Evolutionary conservation across 768 basidiomycete genomes (phyloP).

Genomic region (Mycena alexandri): DNA sequence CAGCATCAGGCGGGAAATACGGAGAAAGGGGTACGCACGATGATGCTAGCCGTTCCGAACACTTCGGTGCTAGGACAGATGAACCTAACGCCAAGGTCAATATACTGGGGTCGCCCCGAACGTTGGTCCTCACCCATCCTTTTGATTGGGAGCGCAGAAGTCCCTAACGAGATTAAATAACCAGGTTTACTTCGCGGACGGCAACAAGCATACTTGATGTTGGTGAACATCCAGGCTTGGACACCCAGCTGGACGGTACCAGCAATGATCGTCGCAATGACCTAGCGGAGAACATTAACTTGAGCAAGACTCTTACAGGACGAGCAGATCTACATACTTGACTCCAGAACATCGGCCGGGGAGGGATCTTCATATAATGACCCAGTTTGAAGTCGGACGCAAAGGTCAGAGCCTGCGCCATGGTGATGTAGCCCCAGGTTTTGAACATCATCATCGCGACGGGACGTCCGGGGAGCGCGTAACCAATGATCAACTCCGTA

Average conservation of each 20-base stretch:
- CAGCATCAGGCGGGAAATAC: slow-evolving; percentile 30
- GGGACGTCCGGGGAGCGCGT: slow-evolving; percentile 81
- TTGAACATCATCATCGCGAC: slow-evolving; percentile 91
- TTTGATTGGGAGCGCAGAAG: slow-evolving; percentile 61
- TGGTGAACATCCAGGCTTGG: slow-evolving; percentile 74
- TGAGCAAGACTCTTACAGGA: slow-evolving; percentile 23
- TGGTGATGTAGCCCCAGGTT: slow-evolving; percentile 70
- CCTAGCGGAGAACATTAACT: slow-evolving; percentile 47
- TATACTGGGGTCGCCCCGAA: slow-evolving; percentile 23
- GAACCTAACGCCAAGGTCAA: slow-evolving; percentile 49
- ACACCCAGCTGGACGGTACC: slow-evolving; percentile 77
- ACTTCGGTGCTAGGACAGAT: slow-evolving; percentile 67
- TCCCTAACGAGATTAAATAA: slow-evolving; percentile 46
- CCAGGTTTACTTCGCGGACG: slow-evolving; percentile 9
- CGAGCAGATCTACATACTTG: slow-evolving; percentile 30
- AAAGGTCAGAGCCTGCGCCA: slow-evolving; percentile 72
- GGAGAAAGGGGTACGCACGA: slow-evolving; percentile 54
- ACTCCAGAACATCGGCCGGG: slow-evolving; percentile 62
- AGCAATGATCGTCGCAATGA: slow-evolving; percentile 68
- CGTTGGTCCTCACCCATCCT: slow-evolving; percentile 50
- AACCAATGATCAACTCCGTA: slow-evolving; percentile 86
- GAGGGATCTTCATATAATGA: slow-evolving; percentile 71
- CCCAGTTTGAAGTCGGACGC: slow-evolving; percentile 57
- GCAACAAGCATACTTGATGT: slow-evolving; percentile 52
- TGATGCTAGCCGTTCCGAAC: slow-evolving; percentile 67